A percentile compares a stretch with the other conserved stretches of the same genome.
These are phyloP conservation scores for Sclerotinia spermophila DNA, from an alignment of 2,329 filamentous ascomycete species.

Conservation along the genomic window DNA sequence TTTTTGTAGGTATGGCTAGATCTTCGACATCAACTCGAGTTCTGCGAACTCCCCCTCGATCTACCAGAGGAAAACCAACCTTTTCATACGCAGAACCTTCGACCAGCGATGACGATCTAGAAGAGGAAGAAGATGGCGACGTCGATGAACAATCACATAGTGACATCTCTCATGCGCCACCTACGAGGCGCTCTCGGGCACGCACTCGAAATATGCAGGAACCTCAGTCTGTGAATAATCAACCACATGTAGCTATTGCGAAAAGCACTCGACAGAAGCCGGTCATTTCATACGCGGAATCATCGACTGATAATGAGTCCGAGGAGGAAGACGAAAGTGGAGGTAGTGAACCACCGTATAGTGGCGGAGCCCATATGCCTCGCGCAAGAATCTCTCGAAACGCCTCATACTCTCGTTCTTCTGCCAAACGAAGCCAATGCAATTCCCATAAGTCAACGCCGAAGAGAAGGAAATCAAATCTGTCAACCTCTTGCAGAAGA, in stretches of 20 bases:
- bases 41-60: constrained; percentile 8
- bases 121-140: background rate
- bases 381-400: background rate
- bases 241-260: constrained; percentile 7
- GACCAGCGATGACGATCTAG: constrained; percentile 16
- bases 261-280: constrained; percentile 29
- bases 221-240: constrained; percentile 20
- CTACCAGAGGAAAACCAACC: constrained; percentile 9
- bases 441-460: constrained; percentile 18
- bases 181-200: constrained; percentile 1
- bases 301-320: constrained; percentile 23
- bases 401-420: constrained; percentile 1
- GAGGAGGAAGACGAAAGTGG: constrained; percentile 15
- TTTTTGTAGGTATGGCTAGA: constrained; percentile 7
- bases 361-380: background rate
- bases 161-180: background rate
- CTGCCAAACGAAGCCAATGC: constrained; percentile 11
- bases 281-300: constrained; percentile 32
- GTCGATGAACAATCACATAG: background rate
- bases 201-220: background rate
- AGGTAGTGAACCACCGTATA: background rate
- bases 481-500: constrained; percentile 17
- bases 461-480: constrained; percentile 27
- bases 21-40: background rate
- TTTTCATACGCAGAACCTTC: constrained; percentile 18